Percentiles rank a stretch among this genome's conserved stretches.
Evolutionary conservation across 352 stramenopile genomes (phyloP).

Genomic region (Hyaloperonospora arabidopsidis): DNA sequence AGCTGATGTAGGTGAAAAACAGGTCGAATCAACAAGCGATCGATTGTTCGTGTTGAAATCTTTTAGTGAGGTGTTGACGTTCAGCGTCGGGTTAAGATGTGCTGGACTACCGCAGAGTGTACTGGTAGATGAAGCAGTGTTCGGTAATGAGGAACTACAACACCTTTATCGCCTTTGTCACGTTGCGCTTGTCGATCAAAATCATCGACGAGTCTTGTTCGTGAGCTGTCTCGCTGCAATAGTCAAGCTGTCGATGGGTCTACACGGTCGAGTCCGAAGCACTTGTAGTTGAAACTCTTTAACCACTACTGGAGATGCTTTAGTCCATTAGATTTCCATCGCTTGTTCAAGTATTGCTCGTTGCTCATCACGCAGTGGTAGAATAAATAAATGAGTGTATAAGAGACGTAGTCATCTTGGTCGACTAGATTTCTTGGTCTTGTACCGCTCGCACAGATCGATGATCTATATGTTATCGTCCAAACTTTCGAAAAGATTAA

Average conservation of each 20-base stretch:
- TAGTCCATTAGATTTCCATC: slow-evolving; percentile 12
- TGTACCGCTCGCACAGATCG: slow-evolving; percentile 24
- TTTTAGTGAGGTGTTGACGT: slow-evolving; percentile 17
- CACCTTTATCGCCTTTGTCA: slow-evolving; percentile 39
- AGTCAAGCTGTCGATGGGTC: slow-evolving; percentile 32
- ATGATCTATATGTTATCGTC: slow-evolving; percentile 40
- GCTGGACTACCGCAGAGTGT: slow-evolving; percentile 63
- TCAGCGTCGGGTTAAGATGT: slow-evolving; percentile 40
- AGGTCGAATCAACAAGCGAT: slow-evolving; percentile 28
- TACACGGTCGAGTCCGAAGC: slow-evolving; percentile 25
- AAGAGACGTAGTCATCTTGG: no score
- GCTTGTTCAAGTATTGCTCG: slow-evolving; percentile 46
- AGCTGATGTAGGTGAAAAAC: slow-evolving; percentile 24
- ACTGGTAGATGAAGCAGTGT: slow-evolving; percentile 51
- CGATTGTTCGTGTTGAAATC: slow-evolving; percentile 43
- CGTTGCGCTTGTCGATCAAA: slow-evolving; percentile 50
- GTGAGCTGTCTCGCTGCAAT: slow-evolving; percentile 37
- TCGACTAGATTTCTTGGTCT: no score
- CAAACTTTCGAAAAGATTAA: slow-evolving; percentile 24
- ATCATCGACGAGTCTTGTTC: slow-evolving; percentile 73
- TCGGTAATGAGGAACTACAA: slow-evolving; percentile 63
- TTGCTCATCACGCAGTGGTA: slow-evolving; percentile 39
- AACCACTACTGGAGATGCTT: slow-evolving; percentile 45
- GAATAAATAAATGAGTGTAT: slow-evolving; percentile 42
- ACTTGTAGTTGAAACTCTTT: slow-evolving; percentile 45